Percentiles rank a stretch among this genome's conserved stretches.
These are phyloP conservation scores for Saussurea involucrata DNA, from an alignment of 129 eudicot genomes.

Conservation along the genomic window DNA sequence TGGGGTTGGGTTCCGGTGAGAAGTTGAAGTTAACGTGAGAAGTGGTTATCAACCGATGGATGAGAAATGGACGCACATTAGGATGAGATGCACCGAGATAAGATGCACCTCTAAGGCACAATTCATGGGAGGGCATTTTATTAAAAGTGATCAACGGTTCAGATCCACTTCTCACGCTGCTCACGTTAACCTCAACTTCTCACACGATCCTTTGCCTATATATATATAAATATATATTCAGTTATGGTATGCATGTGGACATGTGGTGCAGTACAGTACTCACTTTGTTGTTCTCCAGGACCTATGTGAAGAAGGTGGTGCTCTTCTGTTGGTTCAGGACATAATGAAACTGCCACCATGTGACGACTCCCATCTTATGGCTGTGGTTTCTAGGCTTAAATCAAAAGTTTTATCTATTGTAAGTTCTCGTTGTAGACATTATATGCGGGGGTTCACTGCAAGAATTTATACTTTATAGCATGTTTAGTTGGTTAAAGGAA, in stretches of 20 bases:
- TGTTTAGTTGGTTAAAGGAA: slow-evolving; percentile 1
- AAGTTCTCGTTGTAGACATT: slow-evolving; percentile 28
- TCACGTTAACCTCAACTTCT: too few relatives aligned
- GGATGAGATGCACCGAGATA: too few relatives aligned
- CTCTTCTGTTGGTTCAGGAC: slow-evolving; percentile 54
- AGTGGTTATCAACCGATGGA: too few relatives aligned
- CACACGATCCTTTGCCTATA: too few relatives aligned
- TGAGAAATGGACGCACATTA: too few relatives aligned
- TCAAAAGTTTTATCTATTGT: slow-evolving; percentile 69
- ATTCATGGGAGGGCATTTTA: too few relatives aligned
- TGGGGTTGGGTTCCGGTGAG: too few relatives aligned
- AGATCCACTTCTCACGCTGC: too few relatives aligned
- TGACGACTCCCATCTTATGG: slow-evolving; percentile 31
- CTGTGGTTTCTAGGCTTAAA: slow-evolving; percentile 56
- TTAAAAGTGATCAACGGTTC: too few relatives aligned
- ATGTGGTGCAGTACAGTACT: background rate
- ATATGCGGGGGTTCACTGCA: background rate
- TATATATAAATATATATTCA: background rate
- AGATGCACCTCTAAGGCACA: too few relatives aligned
- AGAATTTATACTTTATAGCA: background rate
- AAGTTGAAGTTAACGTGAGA: too few relatives aligned
- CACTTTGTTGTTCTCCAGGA: slow-evolving; percentile 38
- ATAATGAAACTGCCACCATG: slow-evolving; percentile 38
- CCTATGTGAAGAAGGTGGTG: slow-evolving; percentile 62
- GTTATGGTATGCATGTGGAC: background rate